These are phyloP conservation scores for Closterium sp. DNA, from an alignment of 139 green algal species.

Conservation along the genomic window DNA sequence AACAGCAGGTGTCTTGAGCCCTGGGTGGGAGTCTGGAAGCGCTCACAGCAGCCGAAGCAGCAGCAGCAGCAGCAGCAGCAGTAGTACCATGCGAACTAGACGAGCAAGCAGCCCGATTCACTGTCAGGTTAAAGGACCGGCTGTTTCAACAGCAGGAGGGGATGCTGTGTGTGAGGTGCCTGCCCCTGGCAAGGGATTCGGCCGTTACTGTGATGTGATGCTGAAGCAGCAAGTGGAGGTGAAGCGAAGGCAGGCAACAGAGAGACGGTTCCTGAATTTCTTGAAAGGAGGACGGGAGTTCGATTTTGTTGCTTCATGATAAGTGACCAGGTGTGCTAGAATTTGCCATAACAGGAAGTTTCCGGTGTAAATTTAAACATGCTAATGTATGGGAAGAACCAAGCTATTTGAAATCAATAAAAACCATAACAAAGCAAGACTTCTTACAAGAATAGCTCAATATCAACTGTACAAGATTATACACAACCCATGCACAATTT, in stretches of 20 bases:
- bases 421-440: too few species aligned
- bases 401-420: too few species aligned
- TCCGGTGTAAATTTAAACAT: too few species aligned
- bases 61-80: not conserved
- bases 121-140: not conserved
- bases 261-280: not conserved
- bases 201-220: not conserved
- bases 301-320: not conserved
- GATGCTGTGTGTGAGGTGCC: not conserved
- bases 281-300: not conserved
- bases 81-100: not conserved
- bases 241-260: not conserved
- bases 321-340: too few species aligned
- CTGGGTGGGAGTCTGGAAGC: not conserved
- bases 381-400: too few species aligned
- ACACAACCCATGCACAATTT: too few species aligned
- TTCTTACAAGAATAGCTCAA: too few species aligned
- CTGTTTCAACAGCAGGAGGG: not conserved
- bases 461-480: too few species aligned
- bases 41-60: not conserved
- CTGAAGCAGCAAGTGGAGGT: not conserved
- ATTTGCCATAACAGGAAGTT: too few species aligned
- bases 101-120: not conserved
- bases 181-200: not conserved
- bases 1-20: not conserved